phyloP scores from a whole-genome alignment of 345 rosid genomes.

The Raphanus sativus region DNA sequence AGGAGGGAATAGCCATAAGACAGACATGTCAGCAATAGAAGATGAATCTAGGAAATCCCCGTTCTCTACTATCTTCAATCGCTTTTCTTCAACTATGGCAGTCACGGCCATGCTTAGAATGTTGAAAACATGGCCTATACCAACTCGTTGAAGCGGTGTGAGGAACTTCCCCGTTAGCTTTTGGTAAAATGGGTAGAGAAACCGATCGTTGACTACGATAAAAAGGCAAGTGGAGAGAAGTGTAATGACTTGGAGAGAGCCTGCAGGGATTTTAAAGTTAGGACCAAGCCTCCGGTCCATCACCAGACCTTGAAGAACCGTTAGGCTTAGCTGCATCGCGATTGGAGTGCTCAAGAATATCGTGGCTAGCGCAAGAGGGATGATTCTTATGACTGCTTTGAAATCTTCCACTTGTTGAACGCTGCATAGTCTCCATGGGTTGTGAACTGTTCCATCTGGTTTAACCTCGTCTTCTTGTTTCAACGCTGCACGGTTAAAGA shows the following conservation, averaged over 20 bases:
- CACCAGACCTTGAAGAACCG: constrained; percentile 56
- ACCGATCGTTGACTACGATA: constrained; percentile 43
- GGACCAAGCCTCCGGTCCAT: constrained; percentile 52
- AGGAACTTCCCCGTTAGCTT: constrained; percentile 31
- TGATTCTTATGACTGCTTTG: constrained; percentile 46
- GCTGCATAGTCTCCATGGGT: constrained; percentile 53
- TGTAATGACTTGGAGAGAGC: constrained; percentile 47
- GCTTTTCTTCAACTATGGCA: constrained; percentile 50
- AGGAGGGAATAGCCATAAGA: constrained; percentile 58
- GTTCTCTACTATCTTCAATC: constrained; percentile 37
- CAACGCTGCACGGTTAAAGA: constrained; percentile 38
- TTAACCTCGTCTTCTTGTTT: constrained; percentile 43
- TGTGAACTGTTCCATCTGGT: constrained; percentile 40
- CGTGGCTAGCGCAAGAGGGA: constrained; percentile 46
- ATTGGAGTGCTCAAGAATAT: constrained; percentile 47
- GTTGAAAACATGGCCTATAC: constrained; percentile 51
- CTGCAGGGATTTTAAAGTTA: constrained; percentile 57
- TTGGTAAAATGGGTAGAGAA: constrained; percentile 44
- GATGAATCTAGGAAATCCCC: constrained; percentile 26
- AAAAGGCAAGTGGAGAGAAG: constrained; percentile 42
- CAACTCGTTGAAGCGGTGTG: constrained; percentile 49
- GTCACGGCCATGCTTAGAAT: constrained; percentile 43
- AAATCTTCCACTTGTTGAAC: constrained; percentile 60
- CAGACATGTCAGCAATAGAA: constrained; percentile 46
- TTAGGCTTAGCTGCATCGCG: constrained; percentile 40